phyloP scores from a whole-genome alignment of 2,329 filamentous ascomycete genomes.

The Fusarium siculi region DNA sequence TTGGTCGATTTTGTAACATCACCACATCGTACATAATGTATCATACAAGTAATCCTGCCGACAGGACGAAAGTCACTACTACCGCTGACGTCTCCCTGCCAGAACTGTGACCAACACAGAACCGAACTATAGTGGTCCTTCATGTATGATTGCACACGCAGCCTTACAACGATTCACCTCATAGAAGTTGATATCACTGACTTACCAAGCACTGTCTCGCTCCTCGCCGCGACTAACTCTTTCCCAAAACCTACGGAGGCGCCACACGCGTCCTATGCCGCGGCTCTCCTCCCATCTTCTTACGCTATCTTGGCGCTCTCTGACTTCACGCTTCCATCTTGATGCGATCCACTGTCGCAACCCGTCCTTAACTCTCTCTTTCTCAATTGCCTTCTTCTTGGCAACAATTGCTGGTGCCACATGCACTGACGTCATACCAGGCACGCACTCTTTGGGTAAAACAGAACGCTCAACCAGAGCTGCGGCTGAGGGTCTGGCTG shows the following conservation, averaged over 20 bases:
- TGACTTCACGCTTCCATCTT: constrained; percentile 66
- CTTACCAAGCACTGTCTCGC: constrained; percentile 31
- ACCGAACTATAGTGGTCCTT: not conserved
- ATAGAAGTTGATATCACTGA: constrained; percentile 3
- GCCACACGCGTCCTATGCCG: constrained; percentile 68
- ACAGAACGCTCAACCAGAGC: constrained; percentile 72
- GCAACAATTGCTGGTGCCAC: constrained; percentile 72
- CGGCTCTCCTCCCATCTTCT: constrained; percentile 60
- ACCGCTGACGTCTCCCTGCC: not conserved
- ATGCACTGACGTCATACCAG: constrained; percentile 52
- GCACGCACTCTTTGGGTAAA: constrained; percentile 71
- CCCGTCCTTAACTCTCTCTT: constrained; percentile 74
- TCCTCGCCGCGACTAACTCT: constrained; percentile 59
- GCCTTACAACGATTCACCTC: constrained; percentile 1
- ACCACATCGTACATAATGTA: constrained; percentile 43
- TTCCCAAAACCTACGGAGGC: constrained; percentile 74
- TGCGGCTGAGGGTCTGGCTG: constrained; percentile 67
- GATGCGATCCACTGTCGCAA: constrained; percentile 72
- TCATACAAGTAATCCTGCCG: constrained; percentile 35
- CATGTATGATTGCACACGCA: not conserved
- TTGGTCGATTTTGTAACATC: constrained; percentile 36
- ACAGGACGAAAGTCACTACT: constrained; percentile 1
- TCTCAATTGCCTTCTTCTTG: constrained; percentile 70
- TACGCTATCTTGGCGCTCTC: constrained; percentile 59
- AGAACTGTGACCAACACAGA: constrained; percentile 10